Percentiles rank a stretch among this genome's conserved stretches.
Conservation (phyloP, 768 basidiomycete species). For the Pleurotus platypus region DNA sequence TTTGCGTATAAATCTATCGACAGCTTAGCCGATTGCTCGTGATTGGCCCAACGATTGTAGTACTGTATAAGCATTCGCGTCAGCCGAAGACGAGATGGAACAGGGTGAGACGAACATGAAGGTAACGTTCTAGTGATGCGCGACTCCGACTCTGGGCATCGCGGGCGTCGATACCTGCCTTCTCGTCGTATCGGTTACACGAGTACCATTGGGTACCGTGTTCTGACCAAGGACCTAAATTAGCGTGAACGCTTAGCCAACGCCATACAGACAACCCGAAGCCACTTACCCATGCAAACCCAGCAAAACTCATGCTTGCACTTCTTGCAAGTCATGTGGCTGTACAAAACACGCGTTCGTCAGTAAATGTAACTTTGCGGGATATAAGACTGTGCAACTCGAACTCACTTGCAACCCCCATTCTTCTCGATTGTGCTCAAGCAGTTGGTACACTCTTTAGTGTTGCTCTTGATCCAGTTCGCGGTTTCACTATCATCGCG, state of each 20-base stretch:
- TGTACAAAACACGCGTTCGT: conserved; percentile 25
- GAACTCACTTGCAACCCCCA: conserved; percentile 94
- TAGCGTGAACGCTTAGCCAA: not conserved
- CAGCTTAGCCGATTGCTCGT: conserved; percentile 98
- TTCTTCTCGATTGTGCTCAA: conserved; percentile 99
- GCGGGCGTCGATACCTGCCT: conserved; percentile 79
- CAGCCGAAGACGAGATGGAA: not conserved
- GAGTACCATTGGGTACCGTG: conserved; percentile 98
- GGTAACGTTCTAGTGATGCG: conserved; percentile 90
- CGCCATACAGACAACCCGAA: conserved; percentile 11
- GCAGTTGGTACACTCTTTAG: conserved; percentile 96
- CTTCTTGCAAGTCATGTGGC: conserved; percentile 99
- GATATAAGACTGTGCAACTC: conserved; percentile 6
- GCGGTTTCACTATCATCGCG: conserved; percentile 97
- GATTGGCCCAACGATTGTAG: conserved; percentile 99
- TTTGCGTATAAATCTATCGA: conserved; percentile 88
- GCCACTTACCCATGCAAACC: conserved; percentile 91
- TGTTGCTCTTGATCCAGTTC: conserved; percentile 99
- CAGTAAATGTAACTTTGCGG: not conserved
- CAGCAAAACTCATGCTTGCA: conserved; percentile 99
- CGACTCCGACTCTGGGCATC: conserved; percentile 90
- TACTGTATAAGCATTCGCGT: conserved; percentile 52
- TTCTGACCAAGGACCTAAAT: conserved; percentile 87
- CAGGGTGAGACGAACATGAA: conserved; percentile 65
- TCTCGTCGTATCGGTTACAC: conserved; percentile 97